phyloP scores from a whole-genome alignment of 305 asterid genomes.

The Solanum hybrid region DNA sequence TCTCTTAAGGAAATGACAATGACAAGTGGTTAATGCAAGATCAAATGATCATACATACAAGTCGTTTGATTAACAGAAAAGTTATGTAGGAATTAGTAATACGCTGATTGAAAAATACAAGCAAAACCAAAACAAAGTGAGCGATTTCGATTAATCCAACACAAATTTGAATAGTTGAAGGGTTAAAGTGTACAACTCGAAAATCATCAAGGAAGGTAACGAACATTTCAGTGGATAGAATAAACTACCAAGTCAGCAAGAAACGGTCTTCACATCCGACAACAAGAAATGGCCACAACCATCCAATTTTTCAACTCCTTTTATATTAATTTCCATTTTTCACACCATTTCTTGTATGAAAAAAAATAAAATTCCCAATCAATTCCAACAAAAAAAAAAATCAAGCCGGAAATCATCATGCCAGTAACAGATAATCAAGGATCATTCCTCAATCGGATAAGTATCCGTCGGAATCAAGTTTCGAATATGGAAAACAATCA shows the following conservation, averaged over 20 bases:
- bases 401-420: constrained; percentile 20
- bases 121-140: not conserved
- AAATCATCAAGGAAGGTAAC: not conserved
- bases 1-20: constrained; percentile 46
- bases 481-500: constrained; percentile 37
- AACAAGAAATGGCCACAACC: constrained; percentile 6
- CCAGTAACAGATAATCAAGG: constrained; percentile 52
- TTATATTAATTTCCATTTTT: not conserved
- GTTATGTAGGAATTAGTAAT: not conserved
- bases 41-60: not conserved
- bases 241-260: constrained; percentile 1
- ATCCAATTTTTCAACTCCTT: not conserved
- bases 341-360: not conserved
- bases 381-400: not conserved
- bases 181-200: not conserved
- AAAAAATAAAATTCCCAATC: not conserved
- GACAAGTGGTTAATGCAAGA: not conserved
- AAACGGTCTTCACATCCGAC: constrained; percentile 1
- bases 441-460: constrained; percentile 78
- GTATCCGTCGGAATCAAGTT: constrained; percentile 84
- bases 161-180: not conserved
- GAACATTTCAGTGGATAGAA: not conserved
- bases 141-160: not conserved
- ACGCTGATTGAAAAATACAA: fast-evolving
- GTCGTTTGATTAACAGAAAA: not conserved